These are phyloP conservation scores for Didymellaceae sp. DNA, from an alignment of 2,329 filamentous ascomycete genomes.

Conservation along the genomic window DNA sequence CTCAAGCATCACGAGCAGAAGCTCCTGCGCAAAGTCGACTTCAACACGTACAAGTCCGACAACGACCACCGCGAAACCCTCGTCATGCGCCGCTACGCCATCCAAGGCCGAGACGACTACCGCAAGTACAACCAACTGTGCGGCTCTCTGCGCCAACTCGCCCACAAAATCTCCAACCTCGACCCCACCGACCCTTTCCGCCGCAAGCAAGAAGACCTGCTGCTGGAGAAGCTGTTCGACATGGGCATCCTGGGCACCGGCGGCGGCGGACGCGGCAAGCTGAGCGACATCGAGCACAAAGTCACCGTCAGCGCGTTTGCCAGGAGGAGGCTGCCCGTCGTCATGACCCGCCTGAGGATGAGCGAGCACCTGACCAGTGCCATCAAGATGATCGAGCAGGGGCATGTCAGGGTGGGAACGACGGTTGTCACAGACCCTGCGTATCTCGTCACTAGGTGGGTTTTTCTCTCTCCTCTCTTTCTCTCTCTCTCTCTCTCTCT, in stretches of 20 bases:
- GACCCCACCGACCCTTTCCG: constrained; percentile 79
- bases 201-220: constrained; percentile 81
- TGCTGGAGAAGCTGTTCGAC: constrained; percentile 90
- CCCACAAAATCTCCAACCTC: constrained; percentile 84
- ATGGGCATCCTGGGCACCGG: constrained; percentile 83
- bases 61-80: constrained; percentile 81
- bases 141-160: constrained; percentile 82
- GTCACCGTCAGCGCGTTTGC: constrained; percentile 91
- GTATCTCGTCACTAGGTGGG: constrained; percentile 75
- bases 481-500: no score
- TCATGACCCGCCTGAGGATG: constrained; percentile 92
- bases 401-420: constrained; percentile 88
- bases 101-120: constrained; percentile 85
- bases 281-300: constrained; percentile 78
- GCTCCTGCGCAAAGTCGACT: constrained; percentile 90
- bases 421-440: constrained; percentile 90
- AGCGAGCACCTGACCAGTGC: constrained; percentile 83
- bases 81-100: constrained; percentile 84
- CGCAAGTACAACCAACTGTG: constrained; percentile 55
- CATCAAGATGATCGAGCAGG: constrained; percentile 89
- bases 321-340: constrained; percentile 79
- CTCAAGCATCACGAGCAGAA: constrained; percentile 94
- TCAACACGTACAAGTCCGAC: constrained; percentile 92
- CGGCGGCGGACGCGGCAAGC: constrained; percentile 66
- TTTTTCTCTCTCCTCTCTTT: no score